Conservation (phyloP, 1,284 basidiomycete species). For the Xerocomus cyaneibrunnescens region DNA sequence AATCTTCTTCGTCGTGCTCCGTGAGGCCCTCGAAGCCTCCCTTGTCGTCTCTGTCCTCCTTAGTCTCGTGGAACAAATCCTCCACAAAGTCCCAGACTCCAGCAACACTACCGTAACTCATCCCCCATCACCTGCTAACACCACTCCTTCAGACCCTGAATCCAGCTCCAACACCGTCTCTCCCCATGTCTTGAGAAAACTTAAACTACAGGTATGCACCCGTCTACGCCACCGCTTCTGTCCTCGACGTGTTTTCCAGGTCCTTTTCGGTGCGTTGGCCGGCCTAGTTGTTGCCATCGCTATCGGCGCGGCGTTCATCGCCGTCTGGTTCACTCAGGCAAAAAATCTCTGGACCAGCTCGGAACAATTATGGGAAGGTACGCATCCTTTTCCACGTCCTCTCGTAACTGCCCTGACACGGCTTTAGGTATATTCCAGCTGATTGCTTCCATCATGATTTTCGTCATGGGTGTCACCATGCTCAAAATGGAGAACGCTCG, state of each 20-base stretch:
- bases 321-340: constrained; percentile 80
- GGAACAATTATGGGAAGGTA: constrained; percentile 74
- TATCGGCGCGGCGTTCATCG: constrained; percentile 78
- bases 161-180: background rate
- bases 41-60: constrained; percentile 89
- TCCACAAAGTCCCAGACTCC: constrained; percentile 37
- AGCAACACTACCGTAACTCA: background rate
- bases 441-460: constrained; percentile 82
- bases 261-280: constrained; percentile 72
- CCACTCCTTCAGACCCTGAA: background rate
- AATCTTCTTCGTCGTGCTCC: constrained; percentile 88
- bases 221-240: background rate
- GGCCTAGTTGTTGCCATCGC: constrained; percentile 78
- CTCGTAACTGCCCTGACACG: background rate
- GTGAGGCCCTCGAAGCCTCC: constrained; percentile 86
- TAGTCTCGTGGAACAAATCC: constrained; percentile 80
- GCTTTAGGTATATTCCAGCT: constrained; percentile 71
- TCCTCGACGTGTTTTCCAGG: constrained; percentile 43
- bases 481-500: constrained; percentile 75
- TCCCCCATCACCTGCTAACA: background rate
- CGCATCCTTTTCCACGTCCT: background rate
- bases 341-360: constrained; percentile 68
- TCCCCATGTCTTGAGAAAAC: constrained; percentile 53
- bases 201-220: constrained; percentile 57
- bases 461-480: constrained; percentile 78